phyloP scores from a whole-genome alignment of 192 early-diverging fungal genomes.

The Lobosporangium transversale region DNA sequence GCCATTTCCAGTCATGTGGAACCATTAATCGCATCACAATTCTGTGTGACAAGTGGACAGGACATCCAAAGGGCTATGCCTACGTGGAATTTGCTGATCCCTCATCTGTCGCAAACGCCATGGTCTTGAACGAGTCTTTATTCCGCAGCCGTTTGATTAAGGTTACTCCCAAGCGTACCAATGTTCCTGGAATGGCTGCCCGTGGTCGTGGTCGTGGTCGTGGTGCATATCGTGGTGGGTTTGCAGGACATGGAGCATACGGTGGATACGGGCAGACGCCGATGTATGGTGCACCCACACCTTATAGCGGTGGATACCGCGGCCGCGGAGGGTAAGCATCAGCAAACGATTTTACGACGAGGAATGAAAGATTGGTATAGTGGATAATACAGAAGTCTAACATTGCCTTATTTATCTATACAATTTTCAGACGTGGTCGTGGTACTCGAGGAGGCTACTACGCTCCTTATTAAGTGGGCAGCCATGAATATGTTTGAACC shows the following conservation, averaged over 20 bases:
- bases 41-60: conserved; percentile 92
- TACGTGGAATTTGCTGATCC: conserved; percentile 96
- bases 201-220: conserved; percentile 82
- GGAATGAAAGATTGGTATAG: not conserved
- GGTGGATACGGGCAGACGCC: conserved; percentile 54
- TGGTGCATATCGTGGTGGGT: conserved; percentile 76
- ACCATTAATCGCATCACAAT: conserved; percentile 98
- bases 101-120: conserved; percentile 79
- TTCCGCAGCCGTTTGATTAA: conserved; percentile 89
- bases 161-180: conserved; percentile 93
- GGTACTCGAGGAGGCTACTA: conserved; percentile 54
- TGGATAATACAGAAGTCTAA: not conserved
- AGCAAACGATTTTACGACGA: not conserved
- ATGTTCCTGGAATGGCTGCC: conserved; percentile 85
- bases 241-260: conserved; percentile 59
- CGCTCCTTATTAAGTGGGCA: conserved; percentile 41
- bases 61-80: conserved; percentile 90
- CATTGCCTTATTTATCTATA: not conserved
- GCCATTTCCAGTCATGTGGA: conserved; percentile 95
- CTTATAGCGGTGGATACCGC: conserved; percentile 56
- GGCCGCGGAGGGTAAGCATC: conserved; percentile 54
- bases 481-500: not conserved
- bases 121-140: conserved; percentile 87
- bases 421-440: conserved; percentile 30
- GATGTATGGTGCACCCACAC: conserved; percentile 27